Evolutionary conservation across 805 yeast species (phyloP).

Genomic region (Candida ulmi): DNA sequence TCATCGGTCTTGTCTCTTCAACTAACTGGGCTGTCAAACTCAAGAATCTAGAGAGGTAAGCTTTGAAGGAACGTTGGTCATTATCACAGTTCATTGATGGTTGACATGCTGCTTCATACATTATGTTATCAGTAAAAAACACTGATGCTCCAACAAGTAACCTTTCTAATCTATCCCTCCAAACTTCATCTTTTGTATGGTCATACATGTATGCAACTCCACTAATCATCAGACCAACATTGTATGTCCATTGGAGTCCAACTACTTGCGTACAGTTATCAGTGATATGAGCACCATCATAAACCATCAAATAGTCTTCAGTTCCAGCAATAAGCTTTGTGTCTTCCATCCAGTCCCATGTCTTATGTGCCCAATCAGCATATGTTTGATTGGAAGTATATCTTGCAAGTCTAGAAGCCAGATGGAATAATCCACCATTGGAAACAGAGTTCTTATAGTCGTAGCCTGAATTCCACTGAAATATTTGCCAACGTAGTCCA

Average conservation of each 20-base stretch:
- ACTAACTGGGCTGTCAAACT: conserved; percentile 69
- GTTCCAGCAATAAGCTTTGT: conserved; percentile 32
- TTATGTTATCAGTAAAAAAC: conserved; percentile 49
- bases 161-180: conserved; percentile 58
- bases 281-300: conserved; percentile 61
- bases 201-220: conserved; percentile 82
- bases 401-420: conserved; percentile 83
- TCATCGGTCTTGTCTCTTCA: conserved; percentile 39
- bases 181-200: conserved; percentile 55
- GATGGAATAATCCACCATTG: conserved; percentile 84
- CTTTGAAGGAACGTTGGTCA: conserved; percentile 92
- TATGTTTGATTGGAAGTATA: conserved; percentile 73
- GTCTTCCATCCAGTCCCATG: conserved; percentile 76
- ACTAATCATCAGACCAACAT: conserved; percentile 70
- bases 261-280: conserved; percentile 59
- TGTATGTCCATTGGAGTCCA: conserved; percentile 75
- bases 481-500: conserved; percentile 95
- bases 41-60: conserved; percentile 68
- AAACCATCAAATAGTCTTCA: conserved; percentile 32
- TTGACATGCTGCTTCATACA: conserved; percentile 87
- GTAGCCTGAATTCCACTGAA: conserved; percentile 90
- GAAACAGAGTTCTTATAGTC: conserved; percentile 88
- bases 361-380: conserved; percentile 64
- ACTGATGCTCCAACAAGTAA: conserved; percentile 50
- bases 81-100: conserved; percentile 55